These are phyloP conservation scores for Rhododendron ovatum DNA, from an alignment of 148 eudicot genomes.

Conservation along the genomic window DNA sequence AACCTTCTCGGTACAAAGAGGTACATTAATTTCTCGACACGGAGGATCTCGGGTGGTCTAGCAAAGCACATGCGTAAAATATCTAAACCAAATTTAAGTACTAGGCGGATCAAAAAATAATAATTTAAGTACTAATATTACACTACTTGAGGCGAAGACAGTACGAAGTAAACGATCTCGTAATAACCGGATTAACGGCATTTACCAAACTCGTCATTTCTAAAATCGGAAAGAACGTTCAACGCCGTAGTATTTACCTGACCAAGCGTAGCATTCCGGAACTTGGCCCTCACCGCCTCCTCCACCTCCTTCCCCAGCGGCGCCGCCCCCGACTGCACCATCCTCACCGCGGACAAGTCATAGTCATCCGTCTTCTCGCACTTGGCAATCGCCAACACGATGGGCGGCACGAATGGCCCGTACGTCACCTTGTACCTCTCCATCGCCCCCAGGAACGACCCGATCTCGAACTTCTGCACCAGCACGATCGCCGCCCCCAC, in stretches of 20 bases:
- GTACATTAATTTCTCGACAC: too few relatives aligned
- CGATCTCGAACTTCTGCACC: conserved; percentile 73
- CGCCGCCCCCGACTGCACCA: conserved; percentile 90
- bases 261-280: conserved; percentile 73
- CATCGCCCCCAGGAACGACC: conserved; percentile 37
- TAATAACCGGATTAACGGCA: not conserved
- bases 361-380: conserved; percentile 50
- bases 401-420: conserved; percentile 87
- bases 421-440: conserved; percentile 60
- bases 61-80: not conserved
- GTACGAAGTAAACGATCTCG: not conserved
- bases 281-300: conserved; percentile 57
- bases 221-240: too few relatives aligned
- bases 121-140: too few relatives aligned
- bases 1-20: too few relatives aligned
- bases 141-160: too few relatives aligned
- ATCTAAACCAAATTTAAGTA: too few relatives aligned
- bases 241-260: conserved; percentile 41
- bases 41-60: too few relatives aligned
- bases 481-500: conserved; percentile 60
- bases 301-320: conserved; percentile 94
- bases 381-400: conserved; percentile 74
- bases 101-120: too few relatives aligned
- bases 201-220: not conserved
- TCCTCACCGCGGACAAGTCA: conserved; percentile 57